Percentiles rank a stretch among this genome's conserved stretches.
phyloP scores from a whole-genome alignment of 805 yeast species.

The Wickerhamiella cacticola region DNA sequence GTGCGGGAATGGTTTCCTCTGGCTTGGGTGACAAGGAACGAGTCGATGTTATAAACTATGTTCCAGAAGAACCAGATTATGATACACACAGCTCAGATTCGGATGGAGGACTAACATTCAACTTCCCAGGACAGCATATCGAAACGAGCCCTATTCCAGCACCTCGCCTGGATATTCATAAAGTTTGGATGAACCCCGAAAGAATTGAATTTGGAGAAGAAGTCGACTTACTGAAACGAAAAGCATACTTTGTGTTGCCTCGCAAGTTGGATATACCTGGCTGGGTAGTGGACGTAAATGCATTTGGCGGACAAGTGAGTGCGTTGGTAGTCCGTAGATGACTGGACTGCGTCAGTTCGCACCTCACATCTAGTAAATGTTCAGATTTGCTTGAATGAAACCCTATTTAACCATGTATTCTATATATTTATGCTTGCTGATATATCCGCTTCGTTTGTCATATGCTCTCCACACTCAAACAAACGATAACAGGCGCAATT shows the following conservation, averaged over 20 bases:
- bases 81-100: too few relatives aligned
- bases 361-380: neutral
- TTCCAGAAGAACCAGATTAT: too few relatives aligned
- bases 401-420: neutral
- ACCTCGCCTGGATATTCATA: neutral
- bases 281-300: neutral
- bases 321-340: neutral
- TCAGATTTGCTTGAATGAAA: neutral
- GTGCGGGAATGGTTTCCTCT: too few relatives aligned
- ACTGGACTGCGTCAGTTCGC: too few relatives aligned
- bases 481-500: constrained; percentile 2
- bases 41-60: neutral
- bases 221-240: neutral
- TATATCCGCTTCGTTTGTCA: neutral
- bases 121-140: too few relatives aligned
- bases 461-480: neutral
- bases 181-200: neutral
- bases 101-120: too few relatives aligned
- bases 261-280: neutral
- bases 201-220: neutral
- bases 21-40: neutral
- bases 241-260: neutral
- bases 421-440: too few relatives aligned
- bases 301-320: neutral
- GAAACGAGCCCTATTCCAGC: too few relatives aligned